Conservation (phyloP, 192 early-diverging fungal species). For the Glomus cerebriforme region DNA sequence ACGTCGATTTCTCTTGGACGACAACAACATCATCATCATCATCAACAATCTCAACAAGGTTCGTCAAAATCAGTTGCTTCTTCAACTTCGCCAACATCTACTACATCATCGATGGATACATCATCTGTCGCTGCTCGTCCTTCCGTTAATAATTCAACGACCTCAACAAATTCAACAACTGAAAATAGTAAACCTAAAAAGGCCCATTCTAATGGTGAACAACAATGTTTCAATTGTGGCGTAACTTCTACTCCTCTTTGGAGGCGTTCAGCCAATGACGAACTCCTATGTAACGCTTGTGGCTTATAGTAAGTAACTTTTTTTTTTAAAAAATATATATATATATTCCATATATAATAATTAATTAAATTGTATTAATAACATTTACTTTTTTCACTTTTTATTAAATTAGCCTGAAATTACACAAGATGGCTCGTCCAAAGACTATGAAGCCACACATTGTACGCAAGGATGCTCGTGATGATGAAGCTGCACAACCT, state of each 20-base stretch:
- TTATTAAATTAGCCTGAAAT: slow-evolving; percentile 54
- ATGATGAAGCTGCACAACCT: slow-evolving; percentile 48
- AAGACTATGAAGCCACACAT: slow-evolving; percentile 76
- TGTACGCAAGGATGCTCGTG: slow-evolving; percentile 51
- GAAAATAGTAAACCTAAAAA: slow-evolving; percentile 18
- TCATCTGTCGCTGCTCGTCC: background rate
- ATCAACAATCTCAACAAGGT: background rate
- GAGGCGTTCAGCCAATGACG: slow-evolving; percentile 85
- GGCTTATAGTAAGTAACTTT: slow-evolving; percentile 78
- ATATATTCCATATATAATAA: background rate
- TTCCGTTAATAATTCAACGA: background rate
- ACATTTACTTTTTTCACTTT: background rate
- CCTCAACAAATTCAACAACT: background rate
- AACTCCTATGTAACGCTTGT: slow-evolving; percentile 95
- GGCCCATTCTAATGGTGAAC: slow-evolving; percentile 25
- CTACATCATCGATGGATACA: background rate
- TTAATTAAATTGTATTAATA: background rate
- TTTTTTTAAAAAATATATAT: background rate
- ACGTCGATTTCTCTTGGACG: background rate
- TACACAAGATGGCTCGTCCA: slow-evolving; percentile 84
- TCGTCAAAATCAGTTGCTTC: background rate
- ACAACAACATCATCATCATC: no score
- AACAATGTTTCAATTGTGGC: slow-evolving; percentile 59
- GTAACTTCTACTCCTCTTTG: slow-evolving; percentile 91
- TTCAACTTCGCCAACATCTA: background rate